Evolutionary conservation across 805 yeast genomes (phyloP), one percentile per base, ranked within the genome.

Genomic region (Saccharomycopsis amapae): DNA sequence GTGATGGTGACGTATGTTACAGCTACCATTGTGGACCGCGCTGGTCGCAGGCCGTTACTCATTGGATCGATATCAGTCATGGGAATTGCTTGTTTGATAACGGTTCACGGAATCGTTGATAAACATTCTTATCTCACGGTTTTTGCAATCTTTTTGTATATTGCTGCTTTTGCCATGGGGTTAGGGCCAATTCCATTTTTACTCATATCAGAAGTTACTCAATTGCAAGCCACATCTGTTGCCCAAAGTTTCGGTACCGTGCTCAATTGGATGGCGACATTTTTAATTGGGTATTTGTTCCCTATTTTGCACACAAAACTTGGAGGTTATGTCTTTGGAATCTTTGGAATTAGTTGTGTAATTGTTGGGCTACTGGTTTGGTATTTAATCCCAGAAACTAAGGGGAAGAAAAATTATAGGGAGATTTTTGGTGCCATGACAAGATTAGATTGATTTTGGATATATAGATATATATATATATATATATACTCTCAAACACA

Each of bases 161-260:
- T 90, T 40, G 78, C 83, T 1, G 75, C 87, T 23, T 93, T 90
- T 67, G 97, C 97, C 0, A 66, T 84, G 28, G 98, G 98, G 0
- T 62, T 88, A 51, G 98, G 98, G 0, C 98, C 98, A 5, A 88
- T 93, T 45, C 98, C 98, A 36, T 90, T 93, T 65, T 65, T 90
- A 54, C 64, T 89, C 43, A 81, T 90, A 7, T 77, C 95, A 5
- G 97, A 93, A 60, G 79, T 90, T n/a, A 82, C 95, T 0, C 94
- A 88, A 50, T 65, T 73, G 1, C 77, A 79, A 49, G 90, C 90
- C 2, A 79, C 79, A 47, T 89, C 89, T 2, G 69, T 79, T 38
- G 97, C 97, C 0, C 98, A 93, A 64, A 81, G 95, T 59, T 82
- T 85, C 69, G 97, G 96, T 10, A 87, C 93, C 0, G 76, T 86